These are phyloP conservation scores for Xenosphaeropsis pyriputrescens DNA, from an alignment of 2,329 filamentous ascomycete species.

Conservation along the genomic window DNA sequence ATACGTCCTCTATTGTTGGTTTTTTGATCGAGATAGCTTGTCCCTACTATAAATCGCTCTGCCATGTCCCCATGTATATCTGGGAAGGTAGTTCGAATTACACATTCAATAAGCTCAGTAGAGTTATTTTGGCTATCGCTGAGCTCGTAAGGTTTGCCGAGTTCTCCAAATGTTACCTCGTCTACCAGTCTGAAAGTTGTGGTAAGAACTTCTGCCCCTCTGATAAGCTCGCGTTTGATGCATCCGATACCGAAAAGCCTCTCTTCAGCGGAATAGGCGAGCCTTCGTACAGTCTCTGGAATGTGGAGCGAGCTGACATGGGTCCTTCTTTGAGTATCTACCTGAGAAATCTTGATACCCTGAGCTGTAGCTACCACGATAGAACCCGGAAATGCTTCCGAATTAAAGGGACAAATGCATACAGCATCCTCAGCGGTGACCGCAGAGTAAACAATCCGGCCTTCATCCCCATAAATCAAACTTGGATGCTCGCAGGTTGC, in stretches of 20 bases:
- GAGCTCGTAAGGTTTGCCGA: slow-evolving; percentile 55
- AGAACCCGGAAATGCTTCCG: slow-evolving; percentile 64
- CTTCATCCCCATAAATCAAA: slow-evolving; percentile 80
- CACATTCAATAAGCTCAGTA: slow-evolving; percentile 68
- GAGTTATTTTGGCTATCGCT: slow-evolving; percentile 27
- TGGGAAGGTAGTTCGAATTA: slow-evolving; percentile 61
- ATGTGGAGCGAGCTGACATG: slow-evolving; percentile 73
- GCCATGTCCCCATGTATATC: slow-evolving; percentile 38
- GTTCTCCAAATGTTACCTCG: slow-evolving; percentile 69
- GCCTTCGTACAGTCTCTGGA: slow-evolving; percentile 68
- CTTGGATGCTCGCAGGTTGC: slow-evolving; percentile 90
- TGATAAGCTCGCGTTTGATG: slow-evolving; percentile 56
- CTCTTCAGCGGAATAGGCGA: slow-evolving; percentile 69
- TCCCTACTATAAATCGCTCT: slow-evolving; percentile 86
- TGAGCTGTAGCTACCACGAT: slow-evolving; percentile 67
- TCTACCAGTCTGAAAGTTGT: slow-evolving; percentile 84
- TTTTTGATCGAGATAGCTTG: slow-evolving; percentile 48
- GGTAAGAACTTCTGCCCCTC: slow-evolving; percentile 59
- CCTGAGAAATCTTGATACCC: slow-evolving; percentile 63
- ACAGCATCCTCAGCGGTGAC: slow-evolving; percentile 80
- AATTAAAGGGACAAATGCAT: slow-evolving; percentile 70
- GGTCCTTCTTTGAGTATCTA: slow-evolving; percentile 76
- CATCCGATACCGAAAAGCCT: slow-evolving; percentile 80
- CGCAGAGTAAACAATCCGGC: slow-evolving; percentile 80
- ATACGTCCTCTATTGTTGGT: slow-evolving; percentile 54